Base-by-base conservation (phyloP, 148 eudicot species). In the Silene latifolia region DNA sequence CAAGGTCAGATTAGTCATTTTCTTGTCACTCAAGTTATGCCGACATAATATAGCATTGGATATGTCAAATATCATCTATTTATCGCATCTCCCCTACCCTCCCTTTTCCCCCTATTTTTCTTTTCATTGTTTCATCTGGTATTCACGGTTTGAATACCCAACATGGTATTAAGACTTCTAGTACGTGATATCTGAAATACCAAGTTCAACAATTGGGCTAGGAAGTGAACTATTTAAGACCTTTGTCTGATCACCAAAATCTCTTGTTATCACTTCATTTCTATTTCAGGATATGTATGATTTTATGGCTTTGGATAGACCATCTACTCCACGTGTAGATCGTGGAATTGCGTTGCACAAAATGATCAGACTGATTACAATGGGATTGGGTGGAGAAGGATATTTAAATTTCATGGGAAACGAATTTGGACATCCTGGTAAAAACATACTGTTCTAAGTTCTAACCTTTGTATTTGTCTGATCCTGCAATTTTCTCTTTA, bases 391-490 rank as follows among this genome's bases (percentile, higher is more conserved):
- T 24, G 99, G 99, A 87, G 99, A 89, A 89, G 99, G 98, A 64
- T 96, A 96, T 77, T 80, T 96, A 24, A 96, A 96, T 83, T 96
- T 96, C 83, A 96, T 96, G 99, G 99, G 99, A 83, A 96, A 96
- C 84, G 99, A 96, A 86, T 96, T 96, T 77, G 99, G 99, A 35
- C 99, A 96, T 85, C 99, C 99, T 77, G 99, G 99, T 96, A 84
- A 82, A 65, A 78, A 8, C 18, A 64, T 51, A 69, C 58, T 63
- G 7, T 42, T 42, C 17, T 19, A 46, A 12, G 56, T 23, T 20
- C 23, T 48, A 19, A 0, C 27, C 59, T 53, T 12, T 20, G 21
- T 67, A 46, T 15, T 69, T 19, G 14, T 58, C 13, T 18, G 15
- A 14, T 53, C 17, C 10, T 23, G 25, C 39, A 17, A 18, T 54